Evolutionary conservation across 2,329 filamentous ascomycete genomes (phyloP).

Genomic region (Amylocarpus encephaloides): DNA sequence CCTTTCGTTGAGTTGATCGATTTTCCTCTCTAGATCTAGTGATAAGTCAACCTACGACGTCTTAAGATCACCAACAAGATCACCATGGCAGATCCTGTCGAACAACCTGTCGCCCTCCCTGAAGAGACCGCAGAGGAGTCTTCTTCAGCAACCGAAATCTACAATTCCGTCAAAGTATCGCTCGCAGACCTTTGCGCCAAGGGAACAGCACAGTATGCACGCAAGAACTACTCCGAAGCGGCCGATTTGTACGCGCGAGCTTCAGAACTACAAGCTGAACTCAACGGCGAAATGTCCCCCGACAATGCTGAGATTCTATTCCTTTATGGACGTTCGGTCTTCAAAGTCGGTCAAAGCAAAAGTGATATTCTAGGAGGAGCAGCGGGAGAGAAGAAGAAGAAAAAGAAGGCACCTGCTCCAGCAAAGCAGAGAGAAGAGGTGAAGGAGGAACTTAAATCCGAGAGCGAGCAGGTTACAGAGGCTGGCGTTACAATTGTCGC

Average conservation of each 20-base stretch:
- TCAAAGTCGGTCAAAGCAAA: constrained; percentile 88
- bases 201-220: constrained; percentile 77
- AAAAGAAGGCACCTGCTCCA: constrained; percentile 38
- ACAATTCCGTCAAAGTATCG: constrained; percentile 46
- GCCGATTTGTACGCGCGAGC: constrained; percentile 84
- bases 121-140: constrained; percentile 20
- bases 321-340: constrained; percentile 86
- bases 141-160: constrained; percentile 23
- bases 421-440: constrained; percentile 33
- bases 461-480: constrained; percentile 39
- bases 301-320: constrained; percentile 93
- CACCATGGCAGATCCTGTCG: constrained; percentile 27
- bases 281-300: constrained; percentile 86
- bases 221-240: constrained; percentile 81
- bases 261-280: constrained; percentile 79
- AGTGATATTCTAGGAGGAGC: constrained; percentile 89
- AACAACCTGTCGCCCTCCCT: constrained; percentile 19
- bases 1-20: background rate
- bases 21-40: background rate
- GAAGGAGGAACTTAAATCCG: constrained; percentile 25
- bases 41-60: background rate
- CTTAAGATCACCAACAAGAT: constrained; percentile 8
- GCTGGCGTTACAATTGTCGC: constrained; percentile 39
- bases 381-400: constrained; percentile 47
- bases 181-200: constrained; percentile 71